Evolutionary conservation across 2,329 filamentous ascomycete genomes (phyloP).

Genomic region (Metarhizium album): DNA sequence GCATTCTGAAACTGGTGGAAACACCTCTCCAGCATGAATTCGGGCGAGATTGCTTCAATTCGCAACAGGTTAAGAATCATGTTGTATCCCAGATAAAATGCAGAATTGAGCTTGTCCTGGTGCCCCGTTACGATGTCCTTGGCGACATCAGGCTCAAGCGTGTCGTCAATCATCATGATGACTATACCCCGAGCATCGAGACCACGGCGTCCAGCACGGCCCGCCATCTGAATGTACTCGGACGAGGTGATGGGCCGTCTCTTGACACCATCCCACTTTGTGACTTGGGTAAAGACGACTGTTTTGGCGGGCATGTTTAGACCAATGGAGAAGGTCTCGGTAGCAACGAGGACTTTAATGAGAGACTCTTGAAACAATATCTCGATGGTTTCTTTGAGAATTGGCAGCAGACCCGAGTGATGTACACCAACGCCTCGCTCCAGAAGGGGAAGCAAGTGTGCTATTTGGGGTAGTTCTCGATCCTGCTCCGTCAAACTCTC

Average conservation of each 20-base stretch:
- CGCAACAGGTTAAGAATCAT: conserved; percentile 96
- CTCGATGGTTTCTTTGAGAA: conserved; percentile 96
- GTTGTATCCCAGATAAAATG: conserved; percentile 96
- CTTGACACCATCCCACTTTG: conserved; percentile 81
- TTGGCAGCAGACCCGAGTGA: conserved; percentile 89
- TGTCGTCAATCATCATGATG: conserved; percentile 98
- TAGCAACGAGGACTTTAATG: conserved; percentile 96
- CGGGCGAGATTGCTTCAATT: conserved; percentile 97
- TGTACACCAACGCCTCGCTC: conserved; percentile 92
- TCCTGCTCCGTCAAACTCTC: conserved; percentile 89
- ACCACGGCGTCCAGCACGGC: conserved; percentile 89
- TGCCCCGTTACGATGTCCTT: conserved; percentile 93
- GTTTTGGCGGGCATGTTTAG: conserved; percentile 99
- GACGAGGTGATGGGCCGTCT: conserved; percentile 81
- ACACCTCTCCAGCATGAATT: conserved; percentile 97
- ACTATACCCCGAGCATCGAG: conserved; percentile 96
- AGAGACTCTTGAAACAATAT: conserved; percentile 97
- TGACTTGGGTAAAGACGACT: conserved; percentile 94
- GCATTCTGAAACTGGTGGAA: conserved; percentile 98
- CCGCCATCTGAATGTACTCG: conserved; percentile 98
- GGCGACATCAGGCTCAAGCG: conserved; percentile 88
- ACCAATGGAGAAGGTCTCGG: conserved; percentile 97
- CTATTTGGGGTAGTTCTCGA: conserved; percentile 77
- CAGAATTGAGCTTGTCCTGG: conserved; percentile 94
- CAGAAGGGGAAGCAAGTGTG: conserved; percentile 78